Evolutionary conservation across 306 rosid species (phyloP).

Genomic region (Calophaca sinica): DNA sequence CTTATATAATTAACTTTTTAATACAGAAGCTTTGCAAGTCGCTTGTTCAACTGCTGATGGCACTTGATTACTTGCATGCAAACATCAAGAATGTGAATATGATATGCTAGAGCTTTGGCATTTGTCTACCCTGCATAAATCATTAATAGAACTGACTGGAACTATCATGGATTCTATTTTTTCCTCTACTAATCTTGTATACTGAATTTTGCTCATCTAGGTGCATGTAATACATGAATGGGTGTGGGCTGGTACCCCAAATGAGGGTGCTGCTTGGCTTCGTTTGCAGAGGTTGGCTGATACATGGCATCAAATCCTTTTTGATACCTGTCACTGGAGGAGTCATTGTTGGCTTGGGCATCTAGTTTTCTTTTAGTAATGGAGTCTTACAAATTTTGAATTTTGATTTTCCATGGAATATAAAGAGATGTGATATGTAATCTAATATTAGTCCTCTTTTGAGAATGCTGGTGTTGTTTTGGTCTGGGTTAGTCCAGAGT

Average conservation of each 20-base stretch:
- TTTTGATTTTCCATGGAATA: too few species aligned
- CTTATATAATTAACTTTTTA: too few species aligned
- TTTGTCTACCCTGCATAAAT: conserved; percentile 23
- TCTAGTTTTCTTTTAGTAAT: too few species aligned
- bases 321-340: conserved; percentile 93
- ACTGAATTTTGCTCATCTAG: conserved; percentile 58
- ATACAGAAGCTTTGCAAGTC: too few species aligned
- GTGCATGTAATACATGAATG: conserved; percentile 93
- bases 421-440: too few species aligned
- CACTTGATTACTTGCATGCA: too few species aligned
- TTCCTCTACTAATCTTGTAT: conserved; percentile 1
- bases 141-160: conserved; percentile 14
- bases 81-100: conserved; percentile 11
- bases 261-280: conserved; percentile 97
- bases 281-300: conserved; percentile 88
- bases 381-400: too few species aligned
- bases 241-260: conserved; percentile 99
- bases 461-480: too few species aligned
- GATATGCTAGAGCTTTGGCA: conserved; percentile 25
- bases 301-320: conserved; percentile 97
- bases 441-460: too few species aligned
- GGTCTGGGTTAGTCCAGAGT: too few species aligned
- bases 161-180: conserved; percentile 5
- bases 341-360: conserved; percentile 92
- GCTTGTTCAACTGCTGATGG: too few species aligned